A percentile compares a stretch with the other conserved stretches of the same genome.
Conservation (phyloP, 2,329 filamentous ascomycete species). For the Hypoxylon sp. region DNA sequence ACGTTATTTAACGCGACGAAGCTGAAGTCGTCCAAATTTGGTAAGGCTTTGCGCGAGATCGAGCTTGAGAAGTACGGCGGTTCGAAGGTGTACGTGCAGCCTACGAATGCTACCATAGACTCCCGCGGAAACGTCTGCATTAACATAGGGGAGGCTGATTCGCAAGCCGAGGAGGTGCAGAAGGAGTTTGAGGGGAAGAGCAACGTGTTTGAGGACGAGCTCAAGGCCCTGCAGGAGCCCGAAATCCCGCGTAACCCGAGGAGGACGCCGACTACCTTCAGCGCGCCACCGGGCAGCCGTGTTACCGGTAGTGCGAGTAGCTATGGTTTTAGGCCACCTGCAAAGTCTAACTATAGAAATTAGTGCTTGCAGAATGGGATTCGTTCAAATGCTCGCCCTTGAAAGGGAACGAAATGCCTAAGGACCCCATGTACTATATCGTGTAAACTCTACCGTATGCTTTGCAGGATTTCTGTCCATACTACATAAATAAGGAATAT, state of each 20-base stretch:
- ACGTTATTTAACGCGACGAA: slow-evolving; percentile 58
- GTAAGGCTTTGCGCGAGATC: slow-evolving; percentile 59
- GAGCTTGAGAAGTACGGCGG: slow-evolving; percentile 67
- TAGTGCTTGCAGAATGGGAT: not conserved
- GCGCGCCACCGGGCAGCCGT: slow-evolving; percentile 6
- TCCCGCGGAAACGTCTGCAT: slow-evolving; percentile 66
- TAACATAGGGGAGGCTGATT: slow-evolving; percentile 58
- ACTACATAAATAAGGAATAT: slow-evolving; percentile 21
- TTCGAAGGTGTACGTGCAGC: slow-evolving; percentile 69
- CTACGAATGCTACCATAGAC: slow-evolving; percentile 65
- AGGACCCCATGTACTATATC: slow-evolving; percentile 29
- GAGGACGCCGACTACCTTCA: not conserved
- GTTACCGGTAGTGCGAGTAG: slow-evolving; percentile 56
- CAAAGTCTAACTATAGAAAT: no score
- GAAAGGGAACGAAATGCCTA: not conserved
- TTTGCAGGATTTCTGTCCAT: slow-evolving; percentile 40
- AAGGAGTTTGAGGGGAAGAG: slow-evolving; percentile 61
- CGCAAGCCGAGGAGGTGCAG: slow-evolving; percentile 61
- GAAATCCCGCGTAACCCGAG: slow-evolving; percentile 23
- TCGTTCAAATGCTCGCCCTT: not conserved
- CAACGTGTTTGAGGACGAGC: slow-evolving; percentile 54
- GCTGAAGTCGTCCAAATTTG: slow-evolving; percentile 19
- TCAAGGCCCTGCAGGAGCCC: slow-evolving; percentile 20
- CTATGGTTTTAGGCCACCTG: slow-evolving; percentile 56
- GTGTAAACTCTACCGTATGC: slow-evolving; percentile 20